Evolutionary conservation across 2,329 filamentous ascomycete genomes (phyloP).

Genomic region (Talaromyces sp.): DNA sequence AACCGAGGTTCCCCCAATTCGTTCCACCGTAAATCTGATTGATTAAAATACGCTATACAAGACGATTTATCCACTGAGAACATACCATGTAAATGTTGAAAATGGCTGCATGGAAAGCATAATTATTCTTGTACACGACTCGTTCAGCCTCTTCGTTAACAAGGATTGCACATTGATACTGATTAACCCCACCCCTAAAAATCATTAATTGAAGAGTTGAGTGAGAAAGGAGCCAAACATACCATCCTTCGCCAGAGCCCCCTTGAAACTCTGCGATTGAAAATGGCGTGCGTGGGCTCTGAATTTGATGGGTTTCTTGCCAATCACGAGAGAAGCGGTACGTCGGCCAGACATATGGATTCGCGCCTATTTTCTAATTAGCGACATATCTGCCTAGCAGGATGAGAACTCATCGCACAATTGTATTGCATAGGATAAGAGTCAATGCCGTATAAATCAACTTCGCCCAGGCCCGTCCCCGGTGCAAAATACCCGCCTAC

Average conservation of each 20-base stretch:
- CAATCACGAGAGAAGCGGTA: slow-evolving; percentile 17
- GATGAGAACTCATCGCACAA: slow-evolving; percentile 9
- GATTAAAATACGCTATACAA: background rate
- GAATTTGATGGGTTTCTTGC: slow-evolving; percentile 14
- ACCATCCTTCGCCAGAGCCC: slow-evolving; percentile 16
- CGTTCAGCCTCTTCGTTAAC: background rate
- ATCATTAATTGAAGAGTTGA: background rate
- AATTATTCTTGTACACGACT: background rate
- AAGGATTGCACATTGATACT: background rate
- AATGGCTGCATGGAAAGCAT: background rate
- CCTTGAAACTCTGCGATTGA: slow-evolving; percentile 22
- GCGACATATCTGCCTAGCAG: too few relatives aligned
- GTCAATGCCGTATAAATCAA: slow-evolving; percentile 10
- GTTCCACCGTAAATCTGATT: slow-evolving; percentile 55
- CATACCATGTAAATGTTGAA: slow-evolving; percentile 1
- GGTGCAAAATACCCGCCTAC: background rate
- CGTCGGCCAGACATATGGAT: slow-evolving; percentile 17
- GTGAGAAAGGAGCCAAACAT: background rate
- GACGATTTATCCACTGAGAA: background rate
- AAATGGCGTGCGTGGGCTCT: slow-evolving; percentile 20
- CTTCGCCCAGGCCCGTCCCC: slow-evolving; percentile 2
- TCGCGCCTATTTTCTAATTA: background rate
- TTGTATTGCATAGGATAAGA: slow-evolving; percentile 20
- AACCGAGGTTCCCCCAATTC: slow-evolving; percentile 67
- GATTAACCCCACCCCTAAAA: slow-evolving; percentile 4